Percentiles rank a stretch among this genome's conserved stretches.
Evolutionary conservation across 805 yeast genomes (phyloP).

Genomic region (Citeromyces matritensis): DNA sequence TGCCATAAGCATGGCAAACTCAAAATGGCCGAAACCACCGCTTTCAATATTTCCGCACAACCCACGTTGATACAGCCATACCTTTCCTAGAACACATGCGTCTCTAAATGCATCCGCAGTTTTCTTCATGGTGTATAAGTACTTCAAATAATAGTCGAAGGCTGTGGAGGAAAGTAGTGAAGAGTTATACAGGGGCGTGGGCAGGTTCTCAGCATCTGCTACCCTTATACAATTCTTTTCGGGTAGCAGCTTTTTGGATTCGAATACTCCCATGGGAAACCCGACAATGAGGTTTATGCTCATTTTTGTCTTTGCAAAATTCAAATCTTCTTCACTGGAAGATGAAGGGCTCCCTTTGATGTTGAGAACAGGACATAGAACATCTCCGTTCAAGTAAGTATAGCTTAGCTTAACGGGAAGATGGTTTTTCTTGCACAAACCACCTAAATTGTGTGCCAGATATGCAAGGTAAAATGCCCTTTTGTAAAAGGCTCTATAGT

Average conservation of each 20-base stretch:
- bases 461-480: conserved; percentile 78
- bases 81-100: conserved; percentile 72
- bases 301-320: conserved; percentile 53
- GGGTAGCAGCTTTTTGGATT: conserved; percentile 60
- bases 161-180: conserved; percentile 58
- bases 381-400: conserved; percentile 61
- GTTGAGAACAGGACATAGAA: conserved; percentile 57
- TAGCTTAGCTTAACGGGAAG: conserved; percentile 50
- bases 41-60: conserved; percentile 44
- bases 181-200: conserved; percentile 83
- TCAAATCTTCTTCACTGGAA: conserved; percentile 21
- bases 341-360: conserved; percentile 21
- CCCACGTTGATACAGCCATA: conserved; percentile 88
- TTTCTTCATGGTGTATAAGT: conserved; percentile 60
- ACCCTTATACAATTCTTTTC: conserved; percentile 74
- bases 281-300: conserved; percentile 62
- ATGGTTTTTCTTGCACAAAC: conserved; percentile 34
- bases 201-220: conserved; percentile 25
- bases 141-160: conserved; percentile 57
- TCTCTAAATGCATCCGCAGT: conserved; percentile 71
- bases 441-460: conserved; percentile 48
- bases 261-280: conserved; percentile 58
- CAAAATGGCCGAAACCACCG: conserved; percentile 86
- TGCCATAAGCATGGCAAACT: conserved; percentile 70
- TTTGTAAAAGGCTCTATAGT: conserved; percentile 82